Evolutionary conservation across 495 filamentous ascomycete species (phyloP), one percentile per base, ranked within the genome.

Genomic region (Hypoxylon perforatum): DNA sequence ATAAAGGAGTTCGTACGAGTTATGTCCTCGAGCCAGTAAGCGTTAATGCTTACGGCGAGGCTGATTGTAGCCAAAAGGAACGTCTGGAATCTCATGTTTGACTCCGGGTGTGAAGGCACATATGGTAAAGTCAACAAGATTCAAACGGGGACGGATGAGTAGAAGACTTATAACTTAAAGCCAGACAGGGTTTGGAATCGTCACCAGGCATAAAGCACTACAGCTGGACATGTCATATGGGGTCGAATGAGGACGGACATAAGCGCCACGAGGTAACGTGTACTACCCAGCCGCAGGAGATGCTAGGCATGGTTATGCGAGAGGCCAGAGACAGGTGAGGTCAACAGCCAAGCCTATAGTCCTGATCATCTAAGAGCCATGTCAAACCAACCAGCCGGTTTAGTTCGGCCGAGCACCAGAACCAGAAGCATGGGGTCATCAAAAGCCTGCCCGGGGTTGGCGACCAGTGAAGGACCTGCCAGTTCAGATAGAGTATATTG

Each of bases 11-110:
- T 28, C 78, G 74, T 52, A 81, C 79, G 79, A 54, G 72, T 57
- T 52, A 81, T 70, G 53, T 82, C 77, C 23, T 71, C 71, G 48
- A 82, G 74, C 80, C 80, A 82, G 63, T 78, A 77, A 54, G 75
- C 80, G 63, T 78, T 72, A 46, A 77, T 73, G 17, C 73, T 61
- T 15, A 76, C 72, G 19, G 72, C 67, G 12, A 79, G 71, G 65
- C 76, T 67, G 67, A 73, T 63, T 18, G 67, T 74, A 56, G 76
- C 80, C 72, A 79, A 61, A 59, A 81, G 52, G 51, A 79, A 46
- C 14, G 78, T 72, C 47, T 68, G 65, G 57, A 78, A 73, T 58
- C 76, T 76, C 78, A 81, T 81, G 45, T 56, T 66, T 66, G 49
- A 65, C 52, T 58, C 63, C 55, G 62, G 42, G 21, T 46, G 56